A percentile compares a stretch with the other conserved stretches of the same genome.
phyloP scores from a whole-genome alignment of 768 basidiomycete species.

The Leccinum pellstonianum region DNA sequence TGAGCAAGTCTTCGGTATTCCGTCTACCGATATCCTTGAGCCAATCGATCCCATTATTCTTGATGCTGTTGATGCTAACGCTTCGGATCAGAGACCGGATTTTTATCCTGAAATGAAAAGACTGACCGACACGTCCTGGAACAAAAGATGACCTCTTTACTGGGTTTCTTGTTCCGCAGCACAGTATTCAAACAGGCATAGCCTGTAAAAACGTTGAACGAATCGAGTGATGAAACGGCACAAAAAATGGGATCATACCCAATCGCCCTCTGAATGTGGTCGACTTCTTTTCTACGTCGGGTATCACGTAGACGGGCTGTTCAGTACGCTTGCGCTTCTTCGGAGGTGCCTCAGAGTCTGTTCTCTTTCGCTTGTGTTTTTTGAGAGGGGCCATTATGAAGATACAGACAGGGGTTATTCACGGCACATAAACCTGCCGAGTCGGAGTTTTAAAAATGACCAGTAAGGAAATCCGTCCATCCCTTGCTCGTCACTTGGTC shows the following conservation, averaged over 20 bases:
- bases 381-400: not conserved
- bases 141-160: conserved; percentile 68
- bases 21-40: conserved; percentile 78
- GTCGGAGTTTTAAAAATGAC: conserved; percentile 24
- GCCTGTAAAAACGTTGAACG: conserved; percentile 34
- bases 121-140: conserved; percentile 61
- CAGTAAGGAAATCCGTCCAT: not conserved
- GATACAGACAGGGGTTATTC: not conserved
- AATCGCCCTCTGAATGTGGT: conserved; percentile 71
- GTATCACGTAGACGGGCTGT: conserved; percentile 64
- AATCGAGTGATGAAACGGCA: not conserved
- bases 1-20: conserved; percentile 70
- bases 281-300: conserved; percentile 62
- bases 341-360: conserved; percentile 4
- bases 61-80: conserved; percentile 67
- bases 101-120: not conserved
- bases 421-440: not conserved
- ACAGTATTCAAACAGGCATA: conserved; percentile 89
- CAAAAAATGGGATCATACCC: conserved; percentile 33
- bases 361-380: conserved; percentile 15
- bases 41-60: conserved; percentile 77
- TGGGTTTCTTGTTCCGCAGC: conserved; percentile 67
- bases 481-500: not conserved
- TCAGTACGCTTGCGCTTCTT: conserved; percentile 32
- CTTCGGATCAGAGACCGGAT: not conserved